Evolutionary conservation across 495 filamentous ascomycete species (phyloP).

Genomic region (Talaromyces liani): DNA sequence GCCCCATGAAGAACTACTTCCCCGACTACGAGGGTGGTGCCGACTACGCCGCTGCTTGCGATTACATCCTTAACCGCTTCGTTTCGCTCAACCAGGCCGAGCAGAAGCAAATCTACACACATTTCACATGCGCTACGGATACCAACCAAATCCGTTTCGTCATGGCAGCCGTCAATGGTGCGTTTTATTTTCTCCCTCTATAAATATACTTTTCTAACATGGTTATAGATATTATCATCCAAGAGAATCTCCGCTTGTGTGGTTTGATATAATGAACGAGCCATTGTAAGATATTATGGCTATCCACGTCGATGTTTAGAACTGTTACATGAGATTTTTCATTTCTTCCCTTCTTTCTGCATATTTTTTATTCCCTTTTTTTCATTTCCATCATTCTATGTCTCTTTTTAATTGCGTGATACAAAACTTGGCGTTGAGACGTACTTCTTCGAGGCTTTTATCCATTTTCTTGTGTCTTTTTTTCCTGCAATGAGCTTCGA

Average conservation of each 20-base stretch:
- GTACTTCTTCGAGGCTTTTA: conserved; percentile 21
- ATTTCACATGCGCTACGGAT: conserved; percentile 98
- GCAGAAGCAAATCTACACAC: conserved; percentile 99
- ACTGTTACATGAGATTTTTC: conserved; percentile 9
- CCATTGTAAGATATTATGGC: conserved; percentile 4
- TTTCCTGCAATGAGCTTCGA: neutral
- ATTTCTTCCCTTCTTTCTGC: conserved; percentile 10
- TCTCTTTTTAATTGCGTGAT: conserved; percentile 13
- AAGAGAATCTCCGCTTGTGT: conserved; percentile 97
- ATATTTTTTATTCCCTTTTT: conserved; percentile 20
- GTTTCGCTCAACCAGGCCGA: conserved; percentile 97
- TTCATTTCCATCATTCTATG: conserved; percentile 22
- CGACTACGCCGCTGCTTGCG: conserved; percentile 87
- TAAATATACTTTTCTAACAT: neutral
- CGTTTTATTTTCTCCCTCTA: conserved; percentile 18
- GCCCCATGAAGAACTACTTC: conserved; percentile 99
- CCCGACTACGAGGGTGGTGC: conserved; percentile 94
- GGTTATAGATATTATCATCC: conserved; percentile 90
- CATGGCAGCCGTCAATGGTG: conserved; percentile 99
- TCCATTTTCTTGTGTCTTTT: conserved; percentile 1
- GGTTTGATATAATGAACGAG: conserved; percentile 77
- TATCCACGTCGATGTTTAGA: conserved; percentile 9
- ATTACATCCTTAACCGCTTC: conserved; percentile 96
- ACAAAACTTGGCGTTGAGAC: conserved; percentile 40
- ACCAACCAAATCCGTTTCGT: conserved; percentile 98